phyloP scores from a whole-genome alignment of 495 filamentous ascomycete genomes.

The Niebla homalea region DNA sequence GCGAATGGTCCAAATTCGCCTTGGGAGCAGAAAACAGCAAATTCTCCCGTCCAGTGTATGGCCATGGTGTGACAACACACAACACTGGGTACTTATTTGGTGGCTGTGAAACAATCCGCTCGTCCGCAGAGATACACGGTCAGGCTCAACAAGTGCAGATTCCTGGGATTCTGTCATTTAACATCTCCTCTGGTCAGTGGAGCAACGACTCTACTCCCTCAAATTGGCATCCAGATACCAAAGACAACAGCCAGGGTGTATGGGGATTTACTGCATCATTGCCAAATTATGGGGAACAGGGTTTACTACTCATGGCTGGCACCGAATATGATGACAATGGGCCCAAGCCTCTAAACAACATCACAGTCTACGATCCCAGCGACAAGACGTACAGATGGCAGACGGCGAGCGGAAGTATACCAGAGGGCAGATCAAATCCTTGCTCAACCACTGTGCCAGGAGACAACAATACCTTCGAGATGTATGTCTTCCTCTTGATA shows the following conservation, averaged over 20 bases:
- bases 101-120: neutral
- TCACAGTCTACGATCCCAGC: slow-evolving; percentile 3
- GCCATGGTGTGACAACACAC: neutral
- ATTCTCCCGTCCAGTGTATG: neutral
- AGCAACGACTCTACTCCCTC: neutral
- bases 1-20: neutral
- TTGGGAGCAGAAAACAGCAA: neutral
- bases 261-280: neutral
- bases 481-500: neutral
- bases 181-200: neutral
- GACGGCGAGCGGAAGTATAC: neutral
- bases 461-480: neutral
- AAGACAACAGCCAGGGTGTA: neutral
- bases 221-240: too few species aligned
- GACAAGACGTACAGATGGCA: neutral
- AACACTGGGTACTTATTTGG: slow-evolving; percentile 1
- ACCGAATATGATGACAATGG: neutral
- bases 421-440: neutral
- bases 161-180: neutral
- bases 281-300: neutral
- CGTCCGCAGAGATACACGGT: neutral
- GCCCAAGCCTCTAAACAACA: neutral
- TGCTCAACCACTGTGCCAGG: neutral
- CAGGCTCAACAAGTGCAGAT: neutral
- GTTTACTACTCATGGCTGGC: neutral